Percentiles rank a stretch among this genome's conserved stretches.
These are phyloP conservation scores for Solioccasus polychromus DNA, from an alignment of 768 basidiomycete genomes.

Conservation along the genomic window DNA sequence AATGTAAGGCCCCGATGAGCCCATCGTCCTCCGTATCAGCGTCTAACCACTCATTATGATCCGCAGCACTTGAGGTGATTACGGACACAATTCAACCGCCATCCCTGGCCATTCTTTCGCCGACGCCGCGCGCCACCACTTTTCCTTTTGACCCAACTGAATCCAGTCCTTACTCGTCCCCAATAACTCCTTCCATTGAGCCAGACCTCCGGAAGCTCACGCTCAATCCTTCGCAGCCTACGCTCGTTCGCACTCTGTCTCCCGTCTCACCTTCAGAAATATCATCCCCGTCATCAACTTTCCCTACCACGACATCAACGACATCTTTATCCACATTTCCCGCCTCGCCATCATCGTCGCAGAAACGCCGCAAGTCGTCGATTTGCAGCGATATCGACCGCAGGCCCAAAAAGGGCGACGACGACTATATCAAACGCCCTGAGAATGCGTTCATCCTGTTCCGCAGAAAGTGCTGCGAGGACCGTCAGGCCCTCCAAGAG, in stretches of 20 bases:
- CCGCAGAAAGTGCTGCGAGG: constrained; percentile 75
- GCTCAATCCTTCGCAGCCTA: constrained; percentile 42
- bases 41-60: constrained; percentile 15
- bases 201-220: constrained; percentile 53
- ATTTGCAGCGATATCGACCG: constrained; percentile 49
- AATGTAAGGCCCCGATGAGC: constrained; percentile 34
- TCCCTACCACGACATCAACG: constrained; percentile 37
- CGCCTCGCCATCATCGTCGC: constrained; percentile 33
- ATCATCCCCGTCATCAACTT: constrained; percentile 42
- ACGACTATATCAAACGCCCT: constrained; percentile 80
- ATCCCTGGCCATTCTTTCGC: constrained; percentile 52
- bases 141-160: constrained; percentile 39
- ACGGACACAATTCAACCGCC: constrained; percentile 60
- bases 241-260: constrained; percentile 39
- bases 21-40: constrained; percentile 1
- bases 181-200: constrained; percentile 70
- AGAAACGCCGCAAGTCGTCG: constrained; percentile 53
- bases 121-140: constrained; percentile 54
- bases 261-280: constrained; percentile 34
- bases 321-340: constrained; percentile 33
- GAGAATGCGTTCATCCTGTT: constrained; percentile 86
- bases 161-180: constrained; percentile 63
- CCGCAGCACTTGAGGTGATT: constrained; percentile 70
- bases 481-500: constrained; percentile 55
- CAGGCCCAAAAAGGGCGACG: constrained; percentile 61